A percentile compares a stretch with the other conserved stretches of the same genome.
Conservation (phyloP, 192 early-diverging fungal genomes). For the Backusella psychrophila region DNA sequence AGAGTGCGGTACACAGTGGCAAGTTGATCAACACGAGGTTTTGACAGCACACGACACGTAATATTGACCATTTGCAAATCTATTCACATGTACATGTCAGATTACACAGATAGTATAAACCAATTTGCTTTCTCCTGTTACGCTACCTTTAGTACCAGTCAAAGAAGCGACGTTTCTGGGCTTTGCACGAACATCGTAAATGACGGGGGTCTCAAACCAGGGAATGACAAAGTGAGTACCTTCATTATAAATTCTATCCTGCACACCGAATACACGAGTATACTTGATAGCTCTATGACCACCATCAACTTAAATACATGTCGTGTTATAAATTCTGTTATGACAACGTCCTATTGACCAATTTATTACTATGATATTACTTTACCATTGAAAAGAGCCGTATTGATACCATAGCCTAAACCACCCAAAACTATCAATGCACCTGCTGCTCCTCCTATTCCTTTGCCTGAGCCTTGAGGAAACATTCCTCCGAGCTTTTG, state of each 20-base stretch:
- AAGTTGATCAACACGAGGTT: constrained; percentile 73
- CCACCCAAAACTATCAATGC: constrained; percentile 68
- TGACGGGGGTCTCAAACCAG: constrained; percentile 92
- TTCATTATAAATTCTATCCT: constrained; percentile 84
- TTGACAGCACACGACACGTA: constrained; percentile 94
- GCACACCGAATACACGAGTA: constrained; percentile 84
- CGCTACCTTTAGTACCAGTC: constrained; percentile 92
- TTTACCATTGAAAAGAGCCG: constrained; percentile 90
- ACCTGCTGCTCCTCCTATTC: constrained; percentile 53
- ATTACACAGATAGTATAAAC: background rate
- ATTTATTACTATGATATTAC: background rate
- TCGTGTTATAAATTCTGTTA: background rate
- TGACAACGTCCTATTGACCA: background rate
- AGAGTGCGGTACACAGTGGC: constrained; percentile 87
- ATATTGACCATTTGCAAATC: constrained; percentile 99
- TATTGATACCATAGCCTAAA: constrained; percentile 70
- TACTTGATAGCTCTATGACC: constrained; percentile 99
- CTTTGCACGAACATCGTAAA: constrained; percentile 98
- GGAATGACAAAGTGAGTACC: constrained; percentile 96
- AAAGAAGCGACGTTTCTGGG: constrained; percentile 96
- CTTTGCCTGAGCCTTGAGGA: constrained; percentile 54
- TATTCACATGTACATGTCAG: constrained; percentile 19
- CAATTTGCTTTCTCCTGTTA: background rate
- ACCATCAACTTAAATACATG: constrained; percentile 76
- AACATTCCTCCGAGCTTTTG: constrained; percentile 62